Evolutionary conservation across 805 yeast species (phyloP), one percentile per base, ranked within the genome.

Genomic region (Ogataea methylovora): DNA sequence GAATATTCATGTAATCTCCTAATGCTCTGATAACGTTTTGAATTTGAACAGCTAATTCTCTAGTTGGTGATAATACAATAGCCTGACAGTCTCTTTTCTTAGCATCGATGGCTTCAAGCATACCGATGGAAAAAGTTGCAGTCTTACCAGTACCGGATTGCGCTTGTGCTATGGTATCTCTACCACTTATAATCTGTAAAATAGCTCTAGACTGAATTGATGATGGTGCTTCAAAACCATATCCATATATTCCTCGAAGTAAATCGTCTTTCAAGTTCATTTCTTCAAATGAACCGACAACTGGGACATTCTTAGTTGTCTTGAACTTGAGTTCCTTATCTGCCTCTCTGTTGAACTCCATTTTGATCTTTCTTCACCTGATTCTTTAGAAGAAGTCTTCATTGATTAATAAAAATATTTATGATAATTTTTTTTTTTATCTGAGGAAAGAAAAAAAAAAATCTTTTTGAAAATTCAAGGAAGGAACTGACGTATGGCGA

Each of bases 111-210:
- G 76, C 84, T 63, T 92, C 94, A 45, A 92, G 67, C 71, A 87
- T 84, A 18, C 95, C 90, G 46, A 92, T 90, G 44, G 97, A 74
- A 71, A 92, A 92, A 31, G 98, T 92, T 45, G 97, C 98, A 20
- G 98, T 92, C 69, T 92, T 92, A 65, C 98, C 98, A 32, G 98
- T 92, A 65, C 98, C 98, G 24, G 96, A 86, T 67, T 92, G 98
- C 39, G 98, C 97, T 68, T 92, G 98, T 41, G 98, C 98, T 44
- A 92, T 77, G 35, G 88, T 94, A 63, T 92, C 98, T 62, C 87
- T 79, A 37, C 96, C 96, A 55, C 79, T 80, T 51, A 87, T 82
- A 61, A 92, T 88, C 60, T 94, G 98, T 65, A 83, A 69, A 50
- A 92, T 92, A 44, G 97, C 98, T 63, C 98, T 79, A 57, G 87